Base-by-base conservation (phyloP, 2,329 filamentous ascomycete genomes). In the Cytospora piceicola region DNA sequence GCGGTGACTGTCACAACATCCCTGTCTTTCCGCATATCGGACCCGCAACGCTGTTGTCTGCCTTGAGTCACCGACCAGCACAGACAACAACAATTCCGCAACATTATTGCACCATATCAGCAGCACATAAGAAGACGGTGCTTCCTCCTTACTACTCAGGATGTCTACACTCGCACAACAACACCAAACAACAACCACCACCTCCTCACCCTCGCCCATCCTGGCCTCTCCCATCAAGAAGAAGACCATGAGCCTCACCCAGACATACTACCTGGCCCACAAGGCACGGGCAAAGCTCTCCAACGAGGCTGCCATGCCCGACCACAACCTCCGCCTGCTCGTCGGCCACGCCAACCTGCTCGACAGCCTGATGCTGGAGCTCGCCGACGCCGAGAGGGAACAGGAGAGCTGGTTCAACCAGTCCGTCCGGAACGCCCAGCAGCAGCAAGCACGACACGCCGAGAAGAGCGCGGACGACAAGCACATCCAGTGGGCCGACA, bases 401-500 rank as follows among this genome's bases (percentile, higher is more conserved):
- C 95, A 98, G 81, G 94, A 98, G 81, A 90, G 88, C 71, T 97
- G 94, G 94, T 98, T 97, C 89, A 96, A 97, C 87, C 90, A 93
- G 78, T 95, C 93, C 69, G 92, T 97, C 79, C 89, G 87, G 77
- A 91, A 90, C 74, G 91, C 91, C 73, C 72, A 74, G 75, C 32
- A 62, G 27, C 53, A 58, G 42, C 49, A 34, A 8, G 2, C 32
- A 34, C 32, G 22, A 55, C 34, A 22, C 39, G n/a, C 54, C 27
- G 67, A 80, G 72, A 76, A 62, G 73, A 80, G 24, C 36, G 54
- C 39, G 68, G 83, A 90, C 71, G 85, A 91, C 69, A 87, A 86
- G 77, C 92, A 92, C 81, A 88, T 96, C 72, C 90, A 94, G 83
- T 97, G 93, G 92, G 91, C 92, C 74, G 92, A 96, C 77, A 84